Evolutionary conservation across 164 flowering plant species (phyloP).

Genomic region (Cinnamomum micranthum): DNA sequence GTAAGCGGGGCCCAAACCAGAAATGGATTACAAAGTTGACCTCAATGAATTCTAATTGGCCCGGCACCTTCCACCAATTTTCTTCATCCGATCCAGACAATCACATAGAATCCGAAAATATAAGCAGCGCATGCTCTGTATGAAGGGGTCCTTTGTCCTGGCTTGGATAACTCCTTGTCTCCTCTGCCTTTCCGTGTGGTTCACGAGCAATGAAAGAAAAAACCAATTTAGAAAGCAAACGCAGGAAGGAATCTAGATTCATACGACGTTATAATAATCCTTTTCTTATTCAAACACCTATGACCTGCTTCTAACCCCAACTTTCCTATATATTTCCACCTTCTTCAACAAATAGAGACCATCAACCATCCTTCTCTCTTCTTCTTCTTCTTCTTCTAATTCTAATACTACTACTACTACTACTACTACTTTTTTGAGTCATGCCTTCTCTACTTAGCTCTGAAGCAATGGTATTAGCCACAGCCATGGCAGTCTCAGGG

Average conservation of each 20-base stretch:
- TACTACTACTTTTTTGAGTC: not conserved
- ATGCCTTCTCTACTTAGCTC: slow-evolving; percentile 57
- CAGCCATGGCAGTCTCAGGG: slow-evolving; percentile 77
- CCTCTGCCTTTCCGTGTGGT: slow-evolving; percentile 16
- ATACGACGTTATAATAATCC: not conserved
- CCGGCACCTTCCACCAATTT: too few species aligned
- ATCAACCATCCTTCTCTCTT: not conserved
- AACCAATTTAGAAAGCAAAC: not conserved
- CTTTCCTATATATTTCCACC: not conserved
- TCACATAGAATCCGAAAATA: too few species aligned
- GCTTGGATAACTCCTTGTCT: slow-evolving; percentile 12
- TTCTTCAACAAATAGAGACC: not conserved
- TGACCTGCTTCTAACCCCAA: not conserved
- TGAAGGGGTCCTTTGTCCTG: too few species aligned
- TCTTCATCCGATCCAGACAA: too few species aligned
- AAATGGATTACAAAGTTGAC: too few species aligned
- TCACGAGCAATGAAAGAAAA: not conserved
- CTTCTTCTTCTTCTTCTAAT: not conserved
- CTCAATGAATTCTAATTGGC: too few species aligned
- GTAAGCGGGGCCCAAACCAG: too few species aligned
- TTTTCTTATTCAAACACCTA: too few species aligned
- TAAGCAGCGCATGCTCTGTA: too few species aligned
- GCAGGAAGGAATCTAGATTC: not conserved
- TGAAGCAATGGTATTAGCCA: slow-evolving; percentile 55
- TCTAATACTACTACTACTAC: too few species aligned